Evolutionary conservation across 148 eudicot species (phyloP), one percentile per base, ranked within the genome.

Genomic region (Cornus florida): DNA sequence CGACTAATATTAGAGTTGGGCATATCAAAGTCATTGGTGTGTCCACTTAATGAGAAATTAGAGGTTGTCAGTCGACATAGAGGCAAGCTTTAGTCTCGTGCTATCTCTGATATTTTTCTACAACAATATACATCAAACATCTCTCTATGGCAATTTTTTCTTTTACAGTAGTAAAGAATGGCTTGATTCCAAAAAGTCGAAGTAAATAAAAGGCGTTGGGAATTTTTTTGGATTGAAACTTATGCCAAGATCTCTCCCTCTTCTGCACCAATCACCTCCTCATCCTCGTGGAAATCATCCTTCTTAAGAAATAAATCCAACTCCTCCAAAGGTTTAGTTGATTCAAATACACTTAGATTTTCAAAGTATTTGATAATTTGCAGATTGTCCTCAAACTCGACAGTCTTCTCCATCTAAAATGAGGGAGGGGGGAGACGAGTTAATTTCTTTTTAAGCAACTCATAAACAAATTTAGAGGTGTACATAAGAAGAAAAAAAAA

Each of bases 381-480:
- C n/a, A 74, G 65, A 72, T 85, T 89, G 31, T 91, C 87, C 17
- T 85, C 89, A n/a, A 93, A 70, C 48, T 85, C 83, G 38, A 93
- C 94, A 53, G 97, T 87, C 82, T 80, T 91, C 82, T 91, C 90
- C 92, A 95, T 89, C 97, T 95, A 89, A 82, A 43, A 89, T 39
- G 57, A 56, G 19, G 38, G 28, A 14, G 32, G 31, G 24, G 7
- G 3, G 19, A 62, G 66, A 17, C 5, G 38, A 35, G 38, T 62
- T 13, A 17, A 62, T 62, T 20, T 7, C 66, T n/a, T 62, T n/a
- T 62, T 20, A 57, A 57, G 64, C 73, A 72, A 24, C 69, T 71
- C 19, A 35, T 10, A 14, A 72, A 71, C 22, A 57, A 14, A 35
- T 35, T 35, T 2, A 35, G 38, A 28, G 5, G 3, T 2, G 4